Evolutionary conservation across 495 filamentous ascomycete genomes (phyloP), one percentile per base, ranked within the genome.

Genomic region (Penicillium dipodomyicola): DNA sequence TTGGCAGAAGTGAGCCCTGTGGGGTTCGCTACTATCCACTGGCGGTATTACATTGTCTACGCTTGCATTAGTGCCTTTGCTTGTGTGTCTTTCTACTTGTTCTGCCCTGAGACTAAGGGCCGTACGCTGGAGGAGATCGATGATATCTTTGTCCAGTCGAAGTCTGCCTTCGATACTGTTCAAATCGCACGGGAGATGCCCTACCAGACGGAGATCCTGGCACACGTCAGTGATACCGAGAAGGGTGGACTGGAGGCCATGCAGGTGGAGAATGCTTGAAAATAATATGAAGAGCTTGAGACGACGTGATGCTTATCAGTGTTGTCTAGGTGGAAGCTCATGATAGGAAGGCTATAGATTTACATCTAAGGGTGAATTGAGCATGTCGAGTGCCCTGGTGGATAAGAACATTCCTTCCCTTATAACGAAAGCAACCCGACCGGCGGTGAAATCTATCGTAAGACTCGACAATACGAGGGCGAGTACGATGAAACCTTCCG

Each of bases 91-190:
- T 75, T 86, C 51, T 85, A 82, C 62, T 79, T 84, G 67, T 82
- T 86, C 75, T 86, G 80, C 59, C 84, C 84, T 0, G 84, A 87
- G 68, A 87, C 84, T 1, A 81, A 80, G 14, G 80, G 79, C 52
- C 81, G 84, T 23, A 80, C 77, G 1, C 72, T 87, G 14, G 84
- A 87, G 61, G 84, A 87, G 67, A 82, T 87, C 71, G 84, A 87
- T 63, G 68, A 69, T 54, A 85, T 88, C 56, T 88, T 88, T 70
- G 74, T 76, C 49, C 84, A 83, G 58, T 72, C 70, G 41, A 58
- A 59, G 17, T 60, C 58, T 6, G 37, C 54, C 15, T 66, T 68
- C 52, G 63, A 68, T 41, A 48, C 65, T 19, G 65, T 68, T 10
- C 25, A 19, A 5, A 42, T 68, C 32, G 65, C 62, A 7, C 55